Evolutionary conservation across 495 filamentous ascomycete genomes (phyloP), one percentile per base, ranked within the genome.

Genomic region (Polyplosphaeria fusca): DNA sequence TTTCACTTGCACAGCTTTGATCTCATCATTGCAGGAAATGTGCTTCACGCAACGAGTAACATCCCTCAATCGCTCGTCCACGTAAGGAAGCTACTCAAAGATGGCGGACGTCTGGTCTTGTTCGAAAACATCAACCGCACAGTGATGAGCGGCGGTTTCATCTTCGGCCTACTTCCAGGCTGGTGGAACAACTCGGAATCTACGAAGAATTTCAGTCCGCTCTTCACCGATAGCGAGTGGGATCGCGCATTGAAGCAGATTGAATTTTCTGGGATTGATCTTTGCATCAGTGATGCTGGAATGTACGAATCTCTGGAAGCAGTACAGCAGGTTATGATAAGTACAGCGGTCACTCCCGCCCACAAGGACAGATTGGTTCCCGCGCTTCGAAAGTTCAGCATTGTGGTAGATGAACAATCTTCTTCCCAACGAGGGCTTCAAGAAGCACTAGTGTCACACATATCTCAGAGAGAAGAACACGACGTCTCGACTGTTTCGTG

Each of bases 1-100:
- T 60, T 63, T 35, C 24, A 58, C 23, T 1, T 16, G 4, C 39
- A 32, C 9, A 19, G n/a, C 9, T 66, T 56, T 35, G 64, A 66
- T 42, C 5, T 66, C 18, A 32, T 66, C 0, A 26, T 63, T 46
- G 64, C 55, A 5, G 24, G 40, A 19, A 56, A 66, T 32, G 55
- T 66, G n/a, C 28, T 63, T 1, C 55, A 58, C 26, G 54, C 52
- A 1, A 61, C 60, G 9, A 9, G 14, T 12, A 32, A 53, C 25
- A 30, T 67, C 1, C 19, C 16, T 24, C 9, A 13, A 18, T 53
- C 55, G 1, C 24, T 67, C 2, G 16, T 9, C 1, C 52, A 67
- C 28, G 12, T 50, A 2, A 28, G 55, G 2, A 60, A 48, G 9
- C 19, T 60, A 19, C 55, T 67, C 3, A 52, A 52, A 25, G 45